A percentile compares a stretch with the other conserved stretches of the same genome.
Evolutionary conservation across 1,284 basidiomycete species (phyloP).

Genomic region (Apiotrichum porosum): DNA sequence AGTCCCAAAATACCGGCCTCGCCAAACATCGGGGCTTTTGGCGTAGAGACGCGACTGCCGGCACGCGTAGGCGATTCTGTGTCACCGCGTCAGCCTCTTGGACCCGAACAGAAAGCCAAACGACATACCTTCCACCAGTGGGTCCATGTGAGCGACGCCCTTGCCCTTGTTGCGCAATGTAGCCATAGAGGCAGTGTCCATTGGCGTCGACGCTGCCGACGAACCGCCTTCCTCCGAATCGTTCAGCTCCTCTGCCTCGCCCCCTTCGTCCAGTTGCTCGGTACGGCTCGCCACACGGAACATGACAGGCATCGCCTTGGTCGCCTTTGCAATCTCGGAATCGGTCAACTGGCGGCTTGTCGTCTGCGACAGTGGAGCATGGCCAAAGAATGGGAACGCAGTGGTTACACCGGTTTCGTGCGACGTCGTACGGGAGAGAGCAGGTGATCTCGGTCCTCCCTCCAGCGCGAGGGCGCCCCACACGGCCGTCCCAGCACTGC

Average conservation of each 20-base stretch:
- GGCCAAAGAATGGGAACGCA: constrained; percentile 33
- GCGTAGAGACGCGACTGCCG: no score
- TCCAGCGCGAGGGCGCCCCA: constrained; percentile 36
- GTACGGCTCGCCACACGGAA: constrained; percentile 14
- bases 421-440: constrained; percentile 8
- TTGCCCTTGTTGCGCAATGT: background rate
- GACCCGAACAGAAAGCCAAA: no score
- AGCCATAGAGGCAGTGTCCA: no score
- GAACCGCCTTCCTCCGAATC: constrained; percentile 7
- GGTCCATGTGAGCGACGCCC: background rate
- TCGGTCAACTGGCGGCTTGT: constrained; percentile 19
- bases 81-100: no score
- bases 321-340: constrained; percentile 40
- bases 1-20: no score
- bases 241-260: constrained; percentile 14
- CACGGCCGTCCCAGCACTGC: constrained; percentile 18
- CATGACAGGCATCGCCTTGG: constrained; percentile 47
- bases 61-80: no score
- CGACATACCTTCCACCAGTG: constrained; percentile 1
- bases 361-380: no score
- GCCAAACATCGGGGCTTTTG: no score
- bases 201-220: background rate
- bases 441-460: constrained; percentile 32
- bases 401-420: constrained; percentile 7
- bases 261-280: constrained; percentile 29